phyloP scores from a whole-genome alignment of 192 early-diverging fungal species.

The Chytriomyces hyalinus region DNA sequence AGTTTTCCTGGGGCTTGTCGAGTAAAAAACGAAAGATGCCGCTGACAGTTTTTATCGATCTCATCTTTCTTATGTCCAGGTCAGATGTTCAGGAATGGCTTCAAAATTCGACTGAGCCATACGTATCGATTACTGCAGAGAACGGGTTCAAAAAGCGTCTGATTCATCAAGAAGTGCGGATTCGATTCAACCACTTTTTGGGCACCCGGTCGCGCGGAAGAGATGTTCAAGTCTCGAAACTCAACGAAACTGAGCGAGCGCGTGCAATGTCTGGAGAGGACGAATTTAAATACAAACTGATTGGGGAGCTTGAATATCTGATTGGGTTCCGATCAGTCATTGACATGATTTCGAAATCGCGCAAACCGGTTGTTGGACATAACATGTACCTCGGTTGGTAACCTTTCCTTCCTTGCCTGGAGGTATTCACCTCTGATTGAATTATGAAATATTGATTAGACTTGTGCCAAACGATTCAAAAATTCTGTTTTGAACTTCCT shows the following conservation, averaged over 20 bases:
- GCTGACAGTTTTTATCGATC: background rate
- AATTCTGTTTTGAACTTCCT: conserved; percentile 78
- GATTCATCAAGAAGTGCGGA: conserved; percentile 76
- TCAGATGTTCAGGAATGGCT: conserved; percentile 54
- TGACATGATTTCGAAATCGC: conserved; percentile 71
- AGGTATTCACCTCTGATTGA: background rate
- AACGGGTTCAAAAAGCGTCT: conserved; percentile 73
- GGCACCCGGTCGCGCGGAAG: conserved; percentile 45
- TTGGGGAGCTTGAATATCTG: conserved; percentile 55
- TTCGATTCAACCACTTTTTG: conserved; percentile 56
- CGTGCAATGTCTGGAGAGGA: conserved; percentile 13
- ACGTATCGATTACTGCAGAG: conserved; percentile 52
- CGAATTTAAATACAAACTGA: conserved; percentile 22
- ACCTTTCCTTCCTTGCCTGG: background rate
- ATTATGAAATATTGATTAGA: conserved; percentile 48
- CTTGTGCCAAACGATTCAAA: conserved; percentile 76
- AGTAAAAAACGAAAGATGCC: background rate
- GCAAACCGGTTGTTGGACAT: conserved; percentile 85
- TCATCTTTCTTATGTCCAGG: conserved; percentile 19
- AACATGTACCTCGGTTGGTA: conserved; percentile 75
- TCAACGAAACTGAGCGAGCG: conserved; percentile 54
- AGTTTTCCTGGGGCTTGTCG: background rate
- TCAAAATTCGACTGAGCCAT: conserved; percentile 49
- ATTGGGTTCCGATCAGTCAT: conserved; percentile 78
- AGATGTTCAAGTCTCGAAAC: conserved; percentile 51